Evolutionary conservation across 257 asterid genomes (phyloP), one percentile per base, ranked within the genome.

Genomic region (Nicotiana benthamiana): DNA sequence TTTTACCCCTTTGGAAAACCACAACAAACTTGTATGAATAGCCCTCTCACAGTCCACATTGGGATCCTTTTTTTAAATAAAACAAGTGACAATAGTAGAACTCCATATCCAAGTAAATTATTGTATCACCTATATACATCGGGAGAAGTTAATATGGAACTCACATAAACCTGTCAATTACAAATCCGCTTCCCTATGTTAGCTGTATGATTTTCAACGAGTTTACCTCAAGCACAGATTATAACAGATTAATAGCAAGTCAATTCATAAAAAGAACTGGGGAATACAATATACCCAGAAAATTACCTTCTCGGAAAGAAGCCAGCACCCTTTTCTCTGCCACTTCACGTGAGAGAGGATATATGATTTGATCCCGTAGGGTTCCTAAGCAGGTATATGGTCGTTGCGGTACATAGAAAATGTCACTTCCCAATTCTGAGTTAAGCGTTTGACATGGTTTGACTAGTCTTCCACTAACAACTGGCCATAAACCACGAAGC

Each of bases 341-440:
- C 86, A 91, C 98, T 56, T 90, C 91, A 70, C 74, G 75, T 60
- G 99, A 94, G 72, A 92, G 94, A 52, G 99, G 99, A 85, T 96
- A 96, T 82, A 94, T 94, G 77, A 96, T 92, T 87, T 96, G 99
- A 90, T 96, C 99, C 87, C 99, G 87, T 83, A 96, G 92, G 80
- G 98, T 94, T 79, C 99, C 98, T 88, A 96, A 91, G 94, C 99
- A 94, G 18, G 99, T 96, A 84, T 94, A 96, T 64, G 99, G 98
- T 68, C 91, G 87, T 86, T 96, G 99, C 85, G 98, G 97, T 78
- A 96, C 99, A 86, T 94, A 94, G 85, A 96, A 94, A 77, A 96
- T 83, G 76, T 91, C 86, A 76, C 92, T 86, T 40, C 85, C 82
- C 15, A 89, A 91, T 84, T 84, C 91, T n/a, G 86, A 75, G 82